Base-by-base conservation (phyloP, 2,329 filamentous ascomycete genomes). In the Aspergillus tubingensis region DNA sequence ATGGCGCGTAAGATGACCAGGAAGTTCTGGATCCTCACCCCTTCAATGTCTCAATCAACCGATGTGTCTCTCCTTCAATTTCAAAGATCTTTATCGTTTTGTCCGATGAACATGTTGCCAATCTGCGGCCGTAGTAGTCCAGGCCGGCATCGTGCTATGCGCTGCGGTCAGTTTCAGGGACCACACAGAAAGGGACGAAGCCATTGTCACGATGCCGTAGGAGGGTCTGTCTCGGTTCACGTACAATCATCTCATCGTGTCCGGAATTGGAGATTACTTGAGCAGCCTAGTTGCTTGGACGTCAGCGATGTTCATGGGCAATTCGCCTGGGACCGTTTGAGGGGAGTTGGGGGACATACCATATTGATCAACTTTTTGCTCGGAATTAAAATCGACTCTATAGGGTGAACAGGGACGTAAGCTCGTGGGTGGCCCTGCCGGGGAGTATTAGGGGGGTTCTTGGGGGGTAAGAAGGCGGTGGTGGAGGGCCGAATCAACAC, bases 221-320 rank as follows among this genome's bases (percentile, higher is more conserved):
- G 51, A 30, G n/a, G n/a, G 3, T 8, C 8, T 8, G 13, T 19
- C 19, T 11, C 17, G 27, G 8, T 8, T 5, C 27, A 60, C 91
- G 74, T 92, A 98, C 94, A 86, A 99, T 97, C 94, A 98, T 98
- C 78, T 97, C 94, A 89, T 98, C 94, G 83, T 99, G 95, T 74
- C 90, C 90, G 64, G 89, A 90, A 79, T 91, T 92, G 67, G 89
- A 86, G 79, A 93, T 92, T 72, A 91, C 87, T 82, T 93, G 90
- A 68, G 73, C 68, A 65, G 73, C 68, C 88, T 89, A 60, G 43
- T n/a, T 60, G 43, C 48, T 27, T 41, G 57, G 36, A 57, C 57
- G 55, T 25, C 61, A 38, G 56, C 27, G 54, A 66, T 51, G 68
- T 61, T 59, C 62, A 58, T 25, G 27, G 47, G 30, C 50, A 47